Evolutionary conservation across 2,329 filamentous ascomycete species (phyloP).

Genomic region (Paraphoma sp.): DNA sequence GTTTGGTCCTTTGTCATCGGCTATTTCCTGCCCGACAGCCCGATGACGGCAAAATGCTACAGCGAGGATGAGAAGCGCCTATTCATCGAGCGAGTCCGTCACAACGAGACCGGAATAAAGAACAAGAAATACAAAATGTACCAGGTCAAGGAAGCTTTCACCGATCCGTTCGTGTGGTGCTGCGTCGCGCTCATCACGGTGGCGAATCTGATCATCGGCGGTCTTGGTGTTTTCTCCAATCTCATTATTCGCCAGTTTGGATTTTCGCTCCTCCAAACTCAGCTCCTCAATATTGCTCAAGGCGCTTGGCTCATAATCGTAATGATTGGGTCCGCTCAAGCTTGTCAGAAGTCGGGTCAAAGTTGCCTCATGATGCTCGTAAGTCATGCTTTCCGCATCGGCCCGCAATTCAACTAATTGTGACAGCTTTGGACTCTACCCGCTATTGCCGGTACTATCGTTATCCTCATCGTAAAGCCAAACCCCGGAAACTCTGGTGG

Average conservation of each 20-base stretch:
- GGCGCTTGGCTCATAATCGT: constrained; percentile 31
- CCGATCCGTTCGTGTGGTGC: constrained; percentile 30
- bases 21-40: constrained; percentile 44
- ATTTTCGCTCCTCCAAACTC: constrained; percentile 32
- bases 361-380: constrained; percentile 29
- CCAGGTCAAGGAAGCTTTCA: constrained; percentile 28
- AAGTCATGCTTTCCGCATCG: neutral
- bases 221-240: constrained; percentile 47
- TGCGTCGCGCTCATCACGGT: constrained; percentile 31
- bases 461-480: constrained; percentile 29
- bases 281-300: constrained; percentile 39
- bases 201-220: constrained; percentile 41
- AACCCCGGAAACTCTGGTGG: constrained; percentile 20
- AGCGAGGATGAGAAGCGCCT: constrained; percentile 44
- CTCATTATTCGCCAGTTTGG: constrained; percentile 39
- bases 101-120: constrained; percentile 45
- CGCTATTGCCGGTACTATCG: constrained; percentile 26
- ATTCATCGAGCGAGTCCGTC: constrained; percentile 45
- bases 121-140: constrained; percentile 35
- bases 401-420: neutral
- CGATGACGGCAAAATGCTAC: constrained; percentile 43
- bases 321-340: constrained; percentile 29
- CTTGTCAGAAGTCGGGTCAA: constrained; percentile 22
- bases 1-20: constrained; percentile 33
- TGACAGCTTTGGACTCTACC: constrained; percentile 5